These are phyloP conservation scores for Tuber indicum DNA, from an alignment of 495 filamentous ascomycete species.

Conservation along the genomic window DNA sequence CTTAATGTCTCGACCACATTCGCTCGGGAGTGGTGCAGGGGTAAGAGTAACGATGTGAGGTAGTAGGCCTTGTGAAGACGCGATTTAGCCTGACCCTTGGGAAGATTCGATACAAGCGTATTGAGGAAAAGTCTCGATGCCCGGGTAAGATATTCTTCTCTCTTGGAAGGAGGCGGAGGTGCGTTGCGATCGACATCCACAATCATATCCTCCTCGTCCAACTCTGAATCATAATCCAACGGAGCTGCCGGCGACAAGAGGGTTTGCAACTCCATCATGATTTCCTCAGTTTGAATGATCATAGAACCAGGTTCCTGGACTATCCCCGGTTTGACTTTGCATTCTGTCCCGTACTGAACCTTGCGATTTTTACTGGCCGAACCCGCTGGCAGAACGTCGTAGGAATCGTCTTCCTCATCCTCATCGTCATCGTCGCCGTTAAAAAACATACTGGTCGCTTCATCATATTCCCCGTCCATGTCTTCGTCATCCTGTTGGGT, in stretches of 20 bases:
- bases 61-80: slow-evolving; percentile 37
- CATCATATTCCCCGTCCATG: slow-evolving; percentile 26
- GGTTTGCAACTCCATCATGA: slow-evolving; percentile 29
- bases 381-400: slow-evolving; percentile 11
- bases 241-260: slow-evolving; percentile 13
- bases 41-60: slow-evolving; percentile 31
- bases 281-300: slow-evolving; percentile 34
- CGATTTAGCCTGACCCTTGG: slow-evolving; percentile 19
- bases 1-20: slow-evolving; percentile 36
- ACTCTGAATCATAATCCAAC: slow-evolving; percentile 22
- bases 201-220: slow-evolving; percentile 30
- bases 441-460: slow-evolving; percentile 9
- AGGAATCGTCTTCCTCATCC: slow-evolving; percentile 27
- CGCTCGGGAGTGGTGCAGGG: slow-evolving; percentile 35
- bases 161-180: slow-evolving; percentile 14
- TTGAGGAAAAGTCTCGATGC: slow-evolving; percentile 28
- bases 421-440: slow-evolving; percentile 35
- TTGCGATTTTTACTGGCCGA: neutral
- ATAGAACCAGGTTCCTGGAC: slow-evolving; percentile 33
- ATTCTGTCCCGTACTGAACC: slow-evolving; percentile 1
- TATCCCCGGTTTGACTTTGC: slow-evolving; percentile 18
- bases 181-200: slow-evolving; percentile 26
- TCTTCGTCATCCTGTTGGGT: slow-evolving; percentile 26
- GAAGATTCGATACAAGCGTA: slow-evolving; percentile 25
- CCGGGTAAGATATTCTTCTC: slow-evolving; percentile 22